These are phyloP conservation scores for Metarhizium guizhouense DNA, from an alignment of 2,329 filamentous ascomycete genomes.

Conservation along the genomic window DNA sequence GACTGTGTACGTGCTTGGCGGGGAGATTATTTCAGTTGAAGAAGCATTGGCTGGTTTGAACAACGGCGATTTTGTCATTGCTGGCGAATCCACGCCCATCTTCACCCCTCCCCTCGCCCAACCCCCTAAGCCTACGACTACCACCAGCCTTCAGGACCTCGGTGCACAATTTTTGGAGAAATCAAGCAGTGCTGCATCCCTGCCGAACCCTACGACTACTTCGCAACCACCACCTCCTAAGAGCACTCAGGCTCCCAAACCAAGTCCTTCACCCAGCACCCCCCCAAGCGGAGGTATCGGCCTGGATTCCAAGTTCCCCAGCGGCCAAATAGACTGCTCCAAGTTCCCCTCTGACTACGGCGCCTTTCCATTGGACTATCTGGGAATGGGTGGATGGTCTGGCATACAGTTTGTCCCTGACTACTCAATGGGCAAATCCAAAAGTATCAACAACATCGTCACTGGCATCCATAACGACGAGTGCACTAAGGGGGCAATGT, in stretches of 20 bases:
- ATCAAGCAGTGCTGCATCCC: constrained; percentile 1
- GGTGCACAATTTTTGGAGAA: constrained; percentile 8
- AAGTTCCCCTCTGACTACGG: constrained; percentile 76
- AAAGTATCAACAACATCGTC: constrained; percentile 38
- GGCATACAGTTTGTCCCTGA: constrained; percentile 61
- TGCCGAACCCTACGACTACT: constrained; percentile 5
- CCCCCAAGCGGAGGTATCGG: constrained; percentile 33
- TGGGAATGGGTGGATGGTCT: constrained; percentile 65
- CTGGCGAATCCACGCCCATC: constrained; percentile 49
- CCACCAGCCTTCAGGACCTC: neutral
- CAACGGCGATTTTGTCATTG: constrained; percentile 59
- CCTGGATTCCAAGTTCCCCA: constrained; percentile 62
- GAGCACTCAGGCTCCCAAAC: constrained; percentile 12
- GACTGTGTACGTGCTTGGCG: constrained; percentile 64
- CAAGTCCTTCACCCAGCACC: constrained; percentile 7
- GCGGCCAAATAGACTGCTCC: constrained; percentile 61
- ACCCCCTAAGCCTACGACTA: constrained; percentile 21
- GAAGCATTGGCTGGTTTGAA: constrained; percentile 65
- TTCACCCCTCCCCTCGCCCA: constrained; percentile 22
- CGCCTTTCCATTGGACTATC: constrained; percentile 59
- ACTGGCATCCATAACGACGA: constrained; percentile 54
- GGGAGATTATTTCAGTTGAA: constrained; percentile 47
- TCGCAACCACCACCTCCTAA: constrained; percentile 12
- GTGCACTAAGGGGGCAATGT: constrained; percentile 61
- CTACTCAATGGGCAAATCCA: constrained; percentile 31